Base-by-base conservation (phyloP, 2,329 filamentous ascomycete genomes). In the Metarhizium brunneum region DNA sequence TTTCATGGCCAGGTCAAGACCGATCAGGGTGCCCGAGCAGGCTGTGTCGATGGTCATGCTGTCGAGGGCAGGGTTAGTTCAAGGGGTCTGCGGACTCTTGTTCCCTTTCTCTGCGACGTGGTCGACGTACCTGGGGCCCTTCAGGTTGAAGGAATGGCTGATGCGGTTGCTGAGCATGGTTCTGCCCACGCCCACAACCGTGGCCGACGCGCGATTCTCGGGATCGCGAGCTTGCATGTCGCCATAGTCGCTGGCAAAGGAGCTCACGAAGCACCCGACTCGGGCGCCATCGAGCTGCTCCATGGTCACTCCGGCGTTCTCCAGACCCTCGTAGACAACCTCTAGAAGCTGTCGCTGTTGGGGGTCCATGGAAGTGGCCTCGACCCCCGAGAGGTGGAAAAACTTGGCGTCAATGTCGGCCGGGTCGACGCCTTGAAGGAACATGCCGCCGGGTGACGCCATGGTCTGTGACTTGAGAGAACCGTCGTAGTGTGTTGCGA, bases 21-120 rank as follows among this genome's bases (percentile, higher is more conserved):
- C 70, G 1, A 69, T 64, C 10, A 73, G 53, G 47, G 62, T 65
- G 3, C 65, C 65, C 0, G 69, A 71, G 54, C 72, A 74, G 2
- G 69, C 72, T 6, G 71, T 73, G 50, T 73, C 69, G 20, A 73
- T 62, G 6, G 68, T 70, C 58, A 63, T 60, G 32, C 30, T 50
- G 2, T 25, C 1, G 3, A 25, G 25, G 3, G 1, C 25, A 20
- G 25, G 25, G 3, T 25, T 25, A 25, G 20, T 20, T n/a, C n/a
- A n/a, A n/a, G 20, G 20, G 20, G 20, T 2, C 20, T 20, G 20
- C 2, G 20, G 20, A 20, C 20, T 20, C 20, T 20, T 20, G 20
- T 20, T 20, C 20, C 20, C 20, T 20, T 20, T 20, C 20, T 20
- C 20, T 20, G 20, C 20, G 20, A 20, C 20, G 20, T 20, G 20